Evolutionary conservation across 306 rosid genomes (phyloP).

Genomic region (Cucumis cinereus): DNA sequence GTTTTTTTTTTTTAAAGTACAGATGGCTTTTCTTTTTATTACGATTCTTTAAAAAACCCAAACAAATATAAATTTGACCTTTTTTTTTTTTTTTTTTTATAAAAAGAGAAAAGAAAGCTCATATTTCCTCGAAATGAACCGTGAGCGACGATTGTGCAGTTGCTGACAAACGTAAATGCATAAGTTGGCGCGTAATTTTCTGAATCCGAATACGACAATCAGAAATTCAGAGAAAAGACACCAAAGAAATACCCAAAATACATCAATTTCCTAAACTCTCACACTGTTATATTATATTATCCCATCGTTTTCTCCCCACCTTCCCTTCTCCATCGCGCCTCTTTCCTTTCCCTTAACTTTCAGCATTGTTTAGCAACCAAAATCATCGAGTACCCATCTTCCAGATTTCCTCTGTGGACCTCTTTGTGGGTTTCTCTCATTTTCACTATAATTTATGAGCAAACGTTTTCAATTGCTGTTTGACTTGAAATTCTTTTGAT

Average conservation of each 20-base stretch:
- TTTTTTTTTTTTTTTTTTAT: too few species aligned
- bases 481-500: slow-evolving; percentile 15
- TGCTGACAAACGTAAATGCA: neutral
- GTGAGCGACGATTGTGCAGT: neutral
- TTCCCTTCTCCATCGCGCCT: neutral
- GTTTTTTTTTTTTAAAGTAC: too few species aligned
- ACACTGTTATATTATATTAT: neutral
- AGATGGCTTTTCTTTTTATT: too few species aligned
- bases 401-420: slow-evolving; percentile 6
- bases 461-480: neutral
- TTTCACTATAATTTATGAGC: neutral
- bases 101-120: too few species aligned
- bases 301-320: slow-evolving; percentile 15
- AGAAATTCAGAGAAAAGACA: neutral
- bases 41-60: too few species aligned
- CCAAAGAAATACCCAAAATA: neutral
- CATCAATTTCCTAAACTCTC: neutral
- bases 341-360: neutral
- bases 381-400: neutral
- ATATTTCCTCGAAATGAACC: neutral
- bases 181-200: slow-evolving; percentile 7
- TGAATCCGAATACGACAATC: neutral
- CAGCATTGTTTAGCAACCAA: neutral
- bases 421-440: neutral
- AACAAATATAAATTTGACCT: too few species aligned